Evolutionary conservation across 495 filamentous ascomycete genomes (phyloP).

Genomic region (Monascus purpureus): DNA sequence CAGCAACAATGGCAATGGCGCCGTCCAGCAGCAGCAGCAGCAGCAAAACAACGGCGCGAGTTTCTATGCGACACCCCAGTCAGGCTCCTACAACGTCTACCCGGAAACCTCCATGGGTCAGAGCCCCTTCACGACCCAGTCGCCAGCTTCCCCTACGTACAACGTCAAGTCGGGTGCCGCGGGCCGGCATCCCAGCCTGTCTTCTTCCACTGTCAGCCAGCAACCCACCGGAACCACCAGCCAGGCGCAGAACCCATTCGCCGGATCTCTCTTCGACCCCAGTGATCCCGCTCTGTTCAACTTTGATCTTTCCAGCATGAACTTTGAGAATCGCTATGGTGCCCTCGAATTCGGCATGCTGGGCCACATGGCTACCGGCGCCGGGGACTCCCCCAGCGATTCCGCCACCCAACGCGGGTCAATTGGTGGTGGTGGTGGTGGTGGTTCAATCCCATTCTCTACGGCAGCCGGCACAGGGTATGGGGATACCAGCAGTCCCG

Average conservation of each 20-base stretch:
- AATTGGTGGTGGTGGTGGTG: constrained; percentile 32
- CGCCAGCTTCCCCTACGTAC: constrained; percentile 57
- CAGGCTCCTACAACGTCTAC: constrained; percentile 27
- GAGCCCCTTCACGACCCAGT: constrained; percentile 42
- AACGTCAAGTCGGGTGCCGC: constrained; percentile 29
- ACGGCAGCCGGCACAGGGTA: constrained; percentile 22
- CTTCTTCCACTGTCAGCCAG: constrained; percentile 20
- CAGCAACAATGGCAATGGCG: constrained; percentile 18
- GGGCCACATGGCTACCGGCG: constrained; percentile 81
- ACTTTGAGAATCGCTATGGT: constrained; percentile 92
- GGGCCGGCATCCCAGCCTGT: constrained; percentile 22
- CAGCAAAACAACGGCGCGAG: constrained; percentile 13
- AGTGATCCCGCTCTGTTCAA: constrained; percentile 85
- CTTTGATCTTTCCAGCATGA: constrained; percentile 82
- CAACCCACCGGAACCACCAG: constrained; percentile 15
- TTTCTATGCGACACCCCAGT: constrained; percentile 24
- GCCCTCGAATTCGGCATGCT: constrained; percentile 90
- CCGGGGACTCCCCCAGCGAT: constrained; percentile 64
- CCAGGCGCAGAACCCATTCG: constrained; percentile 35
- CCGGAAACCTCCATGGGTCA: constrained; percentile 26
- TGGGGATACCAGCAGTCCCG: constrained; percentile 24
- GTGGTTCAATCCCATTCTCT: constrained; percentile 33
- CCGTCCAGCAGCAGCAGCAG: constrained; percentile 10
- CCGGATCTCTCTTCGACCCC: constrained; percentile 60
- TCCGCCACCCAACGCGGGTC: constrained; percentile 33